Conservation (phyloP, 148 eudicot species). For the Vaccinium macrocarpon region DNA sequence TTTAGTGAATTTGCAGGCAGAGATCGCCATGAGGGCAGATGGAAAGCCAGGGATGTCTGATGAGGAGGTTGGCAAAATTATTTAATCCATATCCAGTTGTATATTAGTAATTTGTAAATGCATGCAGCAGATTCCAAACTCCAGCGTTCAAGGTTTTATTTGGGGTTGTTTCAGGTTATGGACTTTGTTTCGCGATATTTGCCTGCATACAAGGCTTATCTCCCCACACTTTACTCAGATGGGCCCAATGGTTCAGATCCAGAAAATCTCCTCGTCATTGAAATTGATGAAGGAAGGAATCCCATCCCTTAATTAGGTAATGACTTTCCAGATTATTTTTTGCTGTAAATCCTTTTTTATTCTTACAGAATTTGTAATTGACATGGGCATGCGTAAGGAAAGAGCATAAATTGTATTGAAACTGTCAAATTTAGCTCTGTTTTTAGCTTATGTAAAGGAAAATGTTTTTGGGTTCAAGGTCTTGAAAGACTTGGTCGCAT, state of each 20-base stretch:
- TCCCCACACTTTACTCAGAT: conserved; percentile 82
- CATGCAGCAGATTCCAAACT: not conserved
- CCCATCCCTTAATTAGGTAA: conserved; percentile 62
- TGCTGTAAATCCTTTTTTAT: not conserved
- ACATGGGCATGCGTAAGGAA: not conserved
- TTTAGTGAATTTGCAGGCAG: conserved; percentile 63
- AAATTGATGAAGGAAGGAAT: conserved; percentile 93
- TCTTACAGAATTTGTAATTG: not conserved
- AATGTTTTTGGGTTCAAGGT: not conserved
- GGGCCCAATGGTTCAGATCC: conserved; percentile 90
- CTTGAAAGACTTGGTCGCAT: too few species aligned
- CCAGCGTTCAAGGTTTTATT: not conserved
- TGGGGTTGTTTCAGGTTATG: conserved; percentile 49
- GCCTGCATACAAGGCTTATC: conserved; percentile 95
- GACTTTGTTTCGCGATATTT: conserved; percentile 94
- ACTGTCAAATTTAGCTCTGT: not conserved
- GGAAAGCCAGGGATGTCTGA: conserved; percentile 88
- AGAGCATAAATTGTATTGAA: not conserved
- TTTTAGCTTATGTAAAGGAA: not conserved
- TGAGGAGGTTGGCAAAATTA: conserved; percentile 59
- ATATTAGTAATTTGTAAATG: not conserved
- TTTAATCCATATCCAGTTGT: not conserved
- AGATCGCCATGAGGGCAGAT: conserved; percentile 87
- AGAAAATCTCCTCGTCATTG: conserved; percentile 59
- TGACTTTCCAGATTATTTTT: not conserved